Conservation (phyloP, 2,329 filamentous ascomycete species). For the Botrytis aclada region DNA sequence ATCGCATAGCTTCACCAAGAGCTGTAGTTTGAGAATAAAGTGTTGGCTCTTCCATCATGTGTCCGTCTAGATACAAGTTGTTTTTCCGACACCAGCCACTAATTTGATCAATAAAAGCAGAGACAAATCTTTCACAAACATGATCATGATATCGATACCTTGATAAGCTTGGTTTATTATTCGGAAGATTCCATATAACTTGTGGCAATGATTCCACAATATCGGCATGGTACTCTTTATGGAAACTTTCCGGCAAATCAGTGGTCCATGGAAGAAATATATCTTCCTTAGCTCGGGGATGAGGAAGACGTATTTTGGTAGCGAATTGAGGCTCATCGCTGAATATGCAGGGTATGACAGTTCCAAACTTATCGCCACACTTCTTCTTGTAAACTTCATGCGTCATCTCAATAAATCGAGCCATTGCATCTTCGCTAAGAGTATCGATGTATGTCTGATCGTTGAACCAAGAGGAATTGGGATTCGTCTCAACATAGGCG, state of each 20-base stretch:
- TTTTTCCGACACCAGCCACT: conserved; percentile 35
- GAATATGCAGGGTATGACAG: conserved; percentile 37
- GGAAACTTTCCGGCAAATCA: conserved; percentile 34
- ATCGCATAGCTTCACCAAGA: conserved; percentile 39
- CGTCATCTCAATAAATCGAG: conserved; percentile 35
- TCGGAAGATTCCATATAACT: conserved; percentile 37
- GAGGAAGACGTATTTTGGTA: conserved; percentile 35
- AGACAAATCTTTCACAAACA: conserved; percentile 37
- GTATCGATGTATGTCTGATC: conserved; percentile 38
- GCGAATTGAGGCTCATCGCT: conserved; percentile 39
- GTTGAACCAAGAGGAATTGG: conserved; percentile 37
- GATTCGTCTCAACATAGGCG: conserved; percentile 38
- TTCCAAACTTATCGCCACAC: conserved; percentile 36
- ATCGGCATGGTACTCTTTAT: conserved; percentile 29
- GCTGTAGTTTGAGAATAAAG: conserved; percentile 36
- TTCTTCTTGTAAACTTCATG: conserved; percentile 37
- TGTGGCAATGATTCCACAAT: conserved; percentile 34
- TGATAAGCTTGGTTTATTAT: conserved; percentile 30
- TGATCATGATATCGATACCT: conserved; percentile 38
- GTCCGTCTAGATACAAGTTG: conserved; percentile 33
- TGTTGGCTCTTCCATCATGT: conserved; percentile 39
- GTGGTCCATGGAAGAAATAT: conserved; percentile 38
- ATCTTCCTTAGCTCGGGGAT: conserved; percentile 30
- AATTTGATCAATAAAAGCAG: conserved; percentile 37
- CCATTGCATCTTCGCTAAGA: conserved; percentile 34